Conservation (phyloP, 257 asterid species). For the Ajuga chamaepitys region DNA sequence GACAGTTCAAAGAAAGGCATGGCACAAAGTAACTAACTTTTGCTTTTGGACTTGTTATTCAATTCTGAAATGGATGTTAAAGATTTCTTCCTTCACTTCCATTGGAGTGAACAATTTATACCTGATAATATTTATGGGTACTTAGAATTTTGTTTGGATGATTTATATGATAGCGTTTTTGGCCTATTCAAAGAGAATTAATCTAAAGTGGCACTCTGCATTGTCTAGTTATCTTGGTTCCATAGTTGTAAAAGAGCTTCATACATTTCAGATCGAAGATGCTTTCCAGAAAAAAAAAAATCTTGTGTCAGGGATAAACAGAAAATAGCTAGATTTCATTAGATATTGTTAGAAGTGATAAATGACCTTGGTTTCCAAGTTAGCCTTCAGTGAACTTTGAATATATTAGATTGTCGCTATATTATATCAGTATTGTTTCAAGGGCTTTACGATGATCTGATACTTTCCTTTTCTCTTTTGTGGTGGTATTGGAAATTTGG, state of each 20-base stretch:
- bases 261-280: neutral
- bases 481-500: slow-evolving; percentile 28
- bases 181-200: neutral
- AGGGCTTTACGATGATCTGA: slow-evolving; percentile 14
- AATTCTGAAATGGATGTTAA: neutral
- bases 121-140: neutral
- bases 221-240: neutral
- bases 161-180: neutral
- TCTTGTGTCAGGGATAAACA: neutral
- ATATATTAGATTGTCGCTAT: neutral
- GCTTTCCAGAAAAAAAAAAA: neutral
- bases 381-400: neutral
- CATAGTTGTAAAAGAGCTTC: neutral
- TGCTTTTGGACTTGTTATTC: slow-evolving; percentile 2
- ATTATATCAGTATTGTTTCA: neutral
- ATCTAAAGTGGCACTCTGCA: slow-evolving; percentile 8
- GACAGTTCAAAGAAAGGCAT: neutral
- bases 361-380: neutral
- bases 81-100: neutral
- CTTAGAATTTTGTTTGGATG: neutral
- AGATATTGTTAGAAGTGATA: neutral
- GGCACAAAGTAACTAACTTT: neutral
- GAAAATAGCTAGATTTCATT: neutral
- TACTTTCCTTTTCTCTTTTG: slow-evolving; percentile 10
- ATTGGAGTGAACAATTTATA: neutral